Evolutionary conservation across 495 filamentous ascomycete species (phyloP).

Genomic region (Penicillium bialowiezense): DNA sequence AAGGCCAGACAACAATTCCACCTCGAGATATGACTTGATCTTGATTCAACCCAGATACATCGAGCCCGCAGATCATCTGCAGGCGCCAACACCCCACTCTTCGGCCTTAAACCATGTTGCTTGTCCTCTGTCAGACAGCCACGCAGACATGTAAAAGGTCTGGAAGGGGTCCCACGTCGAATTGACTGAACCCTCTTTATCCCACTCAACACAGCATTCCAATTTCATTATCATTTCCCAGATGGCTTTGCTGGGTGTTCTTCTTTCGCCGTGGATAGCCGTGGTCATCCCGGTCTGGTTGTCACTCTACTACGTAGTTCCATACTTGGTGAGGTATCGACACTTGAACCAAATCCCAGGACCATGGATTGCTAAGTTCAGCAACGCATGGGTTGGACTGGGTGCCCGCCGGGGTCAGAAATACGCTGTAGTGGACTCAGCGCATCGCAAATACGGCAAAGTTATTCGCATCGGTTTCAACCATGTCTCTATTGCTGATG

Average conservation of each 20-base stretch:
- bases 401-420: conserved; percentile 20
- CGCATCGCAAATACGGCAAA: conserved; percentile 41
- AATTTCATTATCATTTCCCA: background rate
- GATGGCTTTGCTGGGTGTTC: conserved; percentile 13
- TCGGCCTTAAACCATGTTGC: conserved; percentile 1
- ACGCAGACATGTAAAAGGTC: background rate
- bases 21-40: no score
- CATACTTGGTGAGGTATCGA: conserved; percentile 18
- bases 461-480: conserved; percentile 36
- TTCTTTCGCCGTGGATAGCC: conserved; percentile 16
- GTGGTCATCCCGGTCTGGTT: conserved; percentile 14
- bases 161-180: no score
- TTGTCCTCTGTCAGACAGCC: conserved; percentile 1
- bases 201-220: no score
- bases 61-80: background rate
- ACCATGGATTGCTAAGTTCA: conserved; percentile 21
- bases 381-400: conserved; percentile 25
- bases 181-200: no score
- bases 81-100: background rate
- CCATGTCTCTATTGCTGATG: conserved; percentile 33
- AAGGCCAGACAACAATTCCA: no score
- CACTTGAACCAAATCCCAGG: conserved; percentile 17
- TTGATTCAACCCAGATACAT: no score
- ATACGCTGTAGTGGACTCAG: conserved; percentile 28
- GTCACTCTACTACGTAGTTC: conserved; percentile 20